Conservation (phyloP, 2,329 filamentous ascomycete genomes). For the Phialophora verrucosa region DNA sequence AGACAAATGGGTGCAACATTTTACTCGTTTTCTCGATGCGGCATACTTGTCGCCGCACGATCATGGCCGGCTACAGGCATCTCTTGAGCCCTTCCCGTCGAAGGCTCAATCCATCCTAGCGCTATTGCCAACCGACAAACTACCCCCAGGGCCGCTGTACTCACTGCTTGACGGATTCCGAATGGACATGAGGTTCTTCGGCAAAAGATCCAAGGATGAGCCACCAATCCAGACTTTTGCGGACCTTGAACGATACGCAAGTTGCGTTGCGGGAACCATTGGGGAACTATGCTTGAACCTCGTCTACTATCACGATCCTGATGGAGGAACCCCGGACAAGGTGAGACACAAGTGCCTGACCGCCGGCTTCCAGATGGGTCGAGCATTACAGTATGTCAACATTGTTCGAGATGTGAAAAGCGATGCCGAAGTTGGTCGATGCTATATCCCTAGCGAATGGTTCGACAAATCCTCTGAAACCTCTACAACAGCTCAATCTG, state of each 20-base stretch:
- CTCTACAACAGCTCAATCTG: constrained; percentile 35
- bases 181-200: constrained; percentile 66
- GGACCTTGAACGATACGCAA: constrained; percentile 67
- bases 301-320: constrained; percentile 62
- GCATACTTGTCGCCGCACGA: constrained; percentile 53
- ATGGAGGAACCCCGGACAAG: constrained; percentile 37
- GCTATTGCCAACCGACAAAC: constrained; percentile 63
- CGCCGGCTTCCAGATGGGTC: constrained; percentile 70
- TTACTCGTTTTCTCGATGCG: constrained; percentile 61
- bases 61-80: constrained; percentile 40
- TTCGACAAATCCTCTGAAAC: constrained; percentile 61
- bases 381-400: constrained; percentile 77
- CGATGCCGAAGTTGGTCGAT: constrained; percentile 68
- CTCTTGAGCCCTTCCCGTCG: constrained; percentile 56
- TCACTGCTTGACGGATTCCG: constrained; percentile 71
- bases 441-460: constrained; percentile 72
- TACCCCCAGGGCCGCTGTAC: constrained; percentile 65
- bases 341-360: constrained; percentile 53
- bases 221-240: constrained; percentile 65
- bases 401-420: constrained; percentile 74
- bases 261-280: constrained; percentile 74
- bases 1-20: constrained; percentile 62
- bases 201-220: constrained; percentile 33
- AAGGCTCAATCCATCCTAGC: constrained; percentile 61
- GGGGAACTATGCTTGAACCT: constrained; percentile 71